Evolutionary conservation across 352 stramenopile species (phyloP), one percentile per base, ranked within the genome.

Genomic region (Phytophthora tubulina): DNA sequence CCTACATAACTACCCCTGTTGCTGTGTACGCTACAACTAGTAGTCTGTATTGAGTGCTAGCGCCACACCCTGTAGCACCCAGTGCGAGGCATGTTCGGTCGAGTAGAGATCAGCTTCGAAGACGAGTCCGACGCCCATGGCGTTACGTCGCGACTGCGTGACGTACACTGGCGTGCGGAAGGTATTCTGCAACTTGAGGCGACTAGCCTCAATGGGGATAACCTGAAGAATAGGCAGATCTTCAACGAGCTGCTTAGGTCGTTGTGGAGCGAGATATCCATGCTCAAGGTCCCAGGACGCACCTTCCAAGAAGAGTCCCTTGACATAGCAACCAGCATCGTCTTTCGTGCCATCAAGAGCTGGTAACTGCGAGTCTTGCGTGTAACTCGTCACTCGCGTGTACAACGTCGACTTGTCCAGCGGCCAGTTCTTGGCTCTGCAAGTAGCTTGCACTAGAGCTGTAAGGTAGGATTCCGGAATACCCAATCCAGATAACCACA

Each of bases 391-490:
- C 11, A 99, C 96, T 5, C 89, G 82, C 6, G 96, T 99, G 71
- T 98, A 99, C 14, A 98, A 72, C 33, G 93, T 97, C 11, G 90
- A 97, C 78, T 98, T 99, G 83, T 99, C 96, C 59, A 99, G 84
- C 11, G 96, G 92, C 96, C 96, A 99, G 71, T 97, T 97, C 79
- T 93, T 91, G 31, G 84, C 80, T 30, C 96, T 89, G 67, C 96
- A 99, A 11, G 96, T 98, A 7, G 95, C 95, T 72, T 99, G 96
- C 50, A 99, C 94, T 14, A 99, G 82, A 8, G 96, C 96, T 1
- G 96, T 99, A 9, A 99, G 87, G 69, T 98, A 99, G 32, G 90
- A 98, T 81, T 99, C 96, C 2, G 96, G 96, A 52, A 99, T 98
- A 33, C 97, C 92, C 4, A 99, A 75, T 3, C 96, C 96, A 0